A percentile compares a stretch with the other conserved stretches of the same genome.
These are phyloP conservation scores for Phytophthora tubulina DNA, from an alignment of 352 stramenopile species.

Conservation along the genomic window DNA sequence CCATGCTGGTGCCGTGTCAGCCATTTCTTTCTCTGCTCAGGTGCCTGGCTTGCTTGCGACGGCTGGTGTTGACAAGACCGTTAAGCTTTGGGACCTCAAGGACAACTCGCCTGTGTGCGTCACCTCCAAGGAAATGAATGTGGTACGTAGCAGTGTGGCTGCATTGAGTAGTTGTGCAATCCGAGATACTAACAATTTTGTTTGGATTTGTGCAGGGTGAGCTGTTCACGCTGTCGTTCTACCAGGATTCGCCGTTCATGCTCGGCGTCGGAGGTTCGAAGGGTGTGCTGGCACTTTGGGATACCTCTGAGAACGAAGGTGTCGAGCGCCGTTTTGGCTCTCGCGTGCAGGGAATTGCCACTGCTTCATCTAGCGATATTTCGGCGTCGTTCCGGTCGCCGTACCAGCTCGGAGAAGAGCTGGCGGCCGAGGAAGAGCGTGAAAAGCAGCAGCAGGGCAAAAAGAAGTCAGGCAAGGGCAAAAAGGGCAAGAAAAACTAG, in stretches of 20 bases:
- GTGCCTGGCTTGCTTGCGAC: conserved; percentile 96
- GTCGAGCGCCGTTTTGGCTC: conserved; percentile 87
- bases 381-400: conserved; percentile 79
- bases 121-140: conserved; percentile 93
- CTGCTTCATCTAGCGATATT: conserved; percentile 57
- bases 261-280: conserved; percentile 91
- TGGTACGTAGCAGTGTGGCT: conserved; percentile 64
- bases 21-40: conserved; percentile 87
- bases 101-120: conserved; percentile 80
- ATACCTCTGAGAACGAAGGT: conserved; percentile 88
- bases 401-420: conserved; percentile 80
- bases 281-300: conserved; percentile 91
- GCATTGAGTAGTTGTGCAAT: conserved; percentile 1
- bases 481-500: conserved; percentile 55
- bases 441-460: conserved; percentile 58
- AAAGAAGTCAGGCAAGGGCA: conserved; percentile 58
- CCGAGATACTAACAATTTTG: conserved; percentile 14
- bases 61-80: conserved; percentile 97
- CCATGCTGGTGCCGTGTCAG: conserved; percentile 89
- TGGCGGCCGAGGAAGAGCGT: conserved; percentile 76
- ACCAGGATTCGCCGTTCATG: conserved; percentile 90
- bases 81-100: conserved; percentile 97
- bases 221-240: conserved; percentile 93
- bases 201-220: conserved; percentile 67
- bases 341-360: conserved; percentile 55